Evolutionary conservation across 1,284 basidiomycete species (phyloP).

Genomic region (Cryptococcus sp.): DNA sequence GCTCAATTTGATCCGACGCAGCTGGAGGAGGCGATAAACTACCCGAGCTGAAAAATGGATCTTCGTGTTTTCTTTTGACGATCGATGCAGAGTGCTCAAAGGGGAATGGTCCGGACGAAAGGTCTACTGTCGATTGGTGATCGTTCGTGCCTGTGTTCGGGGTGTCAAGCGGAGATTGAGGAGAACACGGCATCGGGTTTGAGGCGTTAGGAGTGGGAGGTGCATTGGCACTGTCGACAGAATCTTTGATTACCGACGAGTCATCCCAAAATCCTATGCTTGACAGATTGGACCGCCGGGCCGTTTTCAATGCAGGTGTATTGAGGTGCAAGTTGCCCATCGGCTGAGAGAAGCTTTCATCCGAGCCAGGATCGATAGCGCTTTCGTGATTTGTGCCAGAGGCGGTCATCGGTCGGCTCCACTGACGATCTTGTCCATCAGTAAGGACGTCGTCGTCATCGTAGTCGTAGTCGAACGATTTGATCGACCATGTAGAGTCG

Average conservation of each 20-base stretch:
- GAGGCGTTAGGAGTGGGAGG: too few relatives aligned
- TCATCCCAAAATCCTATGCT: background rate
- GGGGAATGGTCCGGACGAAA: too few relatives aligned
- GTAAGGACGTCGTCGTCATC: conserved; percentile 13
- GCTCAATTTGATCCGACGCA: background rate
- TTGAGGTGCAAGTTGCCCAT: conserved; percentile 39
- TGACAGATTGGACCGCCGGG: background rate
- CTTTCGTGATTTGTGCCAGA: conserved; percentile 43
- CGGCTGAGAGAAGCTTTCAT: conserved; percentile 44
- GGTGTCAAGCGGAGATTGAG: too few relatives aligned
- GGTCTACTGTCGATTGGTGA: too few relatives aligned
- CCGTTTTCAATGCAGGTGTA: conserved; percentile 18
- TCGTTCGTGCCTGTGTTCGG: too few relatives aligned
- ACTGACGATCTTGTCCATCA: conserved; percentile 14
- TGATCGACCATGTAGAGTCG: conserved; percentile 45
- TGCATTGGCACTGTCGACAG: too few relatives aligned
- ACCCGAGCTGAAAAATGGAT: conserved; percentile 31
- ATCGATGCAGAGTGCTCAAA: background rate
- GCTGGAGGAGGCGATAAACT: conserved; percentile 24
- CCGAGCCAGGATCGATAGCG: conserved; percentile 21
- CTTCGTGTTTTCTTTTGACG: conserved; percentile 2
- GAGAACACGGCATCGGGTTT: too few relatives aligned
- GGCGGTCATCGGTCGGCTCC: conserved; percentile 37
- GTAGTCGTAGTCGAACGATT: conserved; percentile 35
- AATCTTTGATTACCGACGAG: too few relatives aligned